Conservation (phyloP, 2,329 filamentous ascomycete genomes). For the Epichloe gansuensis region DNA sequence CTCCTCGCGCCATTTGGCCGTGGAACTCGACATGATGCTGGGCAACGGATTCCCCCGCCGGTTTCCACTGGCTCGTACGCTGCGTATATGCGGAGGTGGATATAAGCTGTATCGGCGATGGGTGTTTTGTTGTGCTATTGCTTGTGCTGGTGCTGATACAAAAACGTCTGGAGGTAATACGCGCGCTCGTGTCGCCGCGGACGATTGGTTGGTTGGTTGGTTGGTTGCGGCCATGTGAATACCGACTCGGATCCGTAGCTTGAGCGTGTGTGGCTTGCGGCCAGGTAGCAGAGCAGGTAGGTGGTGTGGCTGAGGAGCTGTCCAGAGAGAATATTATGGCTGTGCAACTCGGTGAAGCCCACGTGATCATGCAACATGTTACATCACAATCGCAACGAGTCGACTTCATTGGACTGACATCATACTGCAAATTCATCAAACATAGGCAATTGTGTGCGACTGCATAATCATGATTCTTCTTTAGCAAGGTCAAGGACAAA, state of each 20-base stretch:
- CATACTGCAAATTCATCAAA: not conserved
- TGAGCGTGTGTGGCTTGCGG: not conserved
- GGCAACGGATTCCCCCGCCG: constrained; percentile 6
- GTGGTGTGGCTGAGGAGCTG: not conserved
- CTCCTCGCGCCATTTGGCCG: constrained; percentile 51
- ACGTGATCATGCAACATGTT: not conserved
- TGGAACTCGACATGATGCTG: constrained; percentile 44
- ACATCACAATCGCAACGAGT: not conserved
- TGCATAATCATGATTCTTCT: not conserved
- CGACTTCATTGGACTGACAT: too few species aligned
- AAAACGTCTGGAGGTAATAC: not conserved
- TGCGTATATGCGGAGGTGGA: not conserved
- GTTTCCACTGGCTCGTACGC: not conserved
- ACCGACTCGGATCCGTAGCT: not conserved
- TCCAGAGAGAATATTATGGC: not conserved
- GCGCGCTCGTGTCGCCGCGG: not conserved
- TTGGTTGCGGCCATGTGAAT: too few species aligned
- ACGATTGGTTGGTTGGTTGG: not conserved
- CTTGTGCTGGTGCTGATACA: not conserved
- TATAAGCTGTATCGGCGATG: not conserved
- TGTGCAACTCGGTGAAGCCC: not conserved
- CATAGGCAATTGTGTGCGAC: not conserved
- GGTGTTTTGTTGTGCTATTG: not conserved
- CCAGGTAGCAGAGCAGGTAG: not conserved
- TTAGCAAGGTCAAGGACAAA: not conserved